Base-by-base conservation (phyloP, 257 asterid species). In the Solanum bulbocastanum region DNA sequence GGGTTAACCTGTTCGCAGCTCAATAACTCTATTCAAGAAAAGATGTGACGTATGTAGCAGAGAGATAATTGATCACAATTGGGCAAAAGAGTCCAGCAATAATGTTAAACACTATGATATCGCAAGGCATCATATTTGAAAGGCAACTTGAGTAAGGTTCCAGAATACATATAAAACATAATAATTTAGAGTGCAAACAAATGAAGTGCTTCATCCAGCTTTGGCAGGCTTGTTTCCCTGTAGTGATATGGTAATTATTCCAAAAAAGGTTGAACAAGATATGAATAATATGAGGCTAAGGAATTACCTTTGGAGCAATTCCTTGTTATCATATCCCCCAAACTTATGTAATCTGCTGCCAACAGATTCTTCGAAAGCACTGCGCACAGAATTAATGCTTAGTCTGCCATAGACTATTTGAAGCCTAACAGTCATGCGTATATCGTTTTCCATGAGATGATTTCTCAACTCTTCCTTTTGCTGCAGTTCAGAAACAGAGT, bases 361-460 rank as follows among this genome's bases (percentile, higher is more conserved):
- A 6, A 96, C 94, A 0, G 99, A 97, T 46, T 96, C 98, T 90
- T 96, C 93, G 27, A 96, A 97, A 46, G 98, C 98, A 88, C 90
- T 93, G 44, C 98, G 89, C 44, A 96, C 98, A 10, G 98, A 94
- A 2, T 90, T 82, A 76, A 97, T 95, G 87, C 95, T 96, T 91
- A 97, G 69, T 86, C 95, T 93, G 56, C 98, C 96, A 88, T 96
- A 97, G 27, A 95, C 98, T 86, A 97, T 96, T 87, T 95, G 98
- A 74, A 97, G 96, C 92, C 99, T 93, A 39, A 97, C 83, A 56
- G 65, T 56, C 65, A 56, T 56, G 65, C 65, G 65, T 56, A 56
- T 56, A 36, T 98, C 25, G 82, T 91, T 88, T 89, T 95, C 96
- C 93, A 95, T 91, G 15, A 97, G 93, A 89, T 92, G 96, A 66